A percentile compares a stretch with the other conserved stretches of the same genome.
Conservation (phyloP, 768 basidiomycete species). For the Polyporus arcularius region DNA sequence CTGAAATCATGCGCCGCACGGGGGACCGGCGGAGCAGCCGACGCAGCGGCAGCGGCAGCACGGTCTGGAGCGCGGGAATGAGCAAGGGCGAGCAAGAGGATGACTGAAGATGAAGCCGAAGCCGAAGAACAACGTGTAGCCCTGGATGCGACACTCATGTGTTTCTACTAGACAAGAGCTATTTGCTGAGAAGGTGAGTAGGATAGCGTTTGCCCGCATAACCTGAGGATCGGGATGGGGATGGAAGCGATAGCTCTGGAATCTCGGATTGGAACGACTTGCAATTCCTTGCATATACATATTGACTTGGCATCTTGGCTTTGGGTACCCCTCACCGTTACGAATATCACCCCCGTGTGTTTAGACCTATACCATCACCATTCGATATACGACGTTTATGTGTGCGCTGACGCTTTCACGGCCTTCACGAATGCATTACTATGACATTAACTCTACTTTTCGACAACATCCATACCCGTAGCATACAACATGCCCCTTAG, state of each 20-base stretch:
- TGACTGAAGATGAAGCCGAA: slow-evolving; percentile 19
- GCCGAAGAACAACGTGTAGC: slow-evolving; percentile 4
- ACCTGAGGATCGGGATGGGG: not conserved
- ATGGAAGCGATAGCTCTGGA: slow-evolving; percentile 1
- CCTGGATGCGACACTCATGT: slow-evolving; percentile 6
- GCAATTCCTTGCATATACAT: too few species aligned
- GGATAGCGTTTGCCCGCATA: not conserved
- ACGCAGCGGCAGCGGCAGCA: slow-evolving; percentile 68
- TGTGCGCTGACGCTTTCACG: slow-evolving; percentile 3
- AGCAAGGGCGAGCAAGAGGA: slow-evolving; percentile 53
- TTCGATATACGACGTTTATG: slow-evolving; percentile 2
- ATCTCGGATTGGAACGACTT: too few species aligned
- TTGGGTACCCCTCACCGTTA: not conserved
- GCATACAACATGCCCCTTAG: slow-evolving; percentile 8
- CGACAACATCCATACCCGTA: slow-evolving; percentile 17
- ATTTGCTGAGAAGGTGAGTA: slow-evolving; percentile 7
- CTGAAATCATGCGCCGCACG: slow-evolving; percentile 62
- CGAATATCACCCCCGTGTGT: not conserved
- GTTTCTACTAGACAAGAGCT: slow-evolving; percentile 7
- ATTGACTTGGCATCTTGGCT: too few species aligned
- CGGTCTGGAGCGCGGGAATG: slow-evolving; percentile 88
- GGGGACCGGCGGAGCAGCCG: slow-evolving; percentile 59
- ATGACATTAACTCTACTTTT: slow-evolving; percentile 10
- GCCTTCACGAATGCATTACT: slow-evolving; percentile 6
- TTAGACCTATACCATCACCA: slow-evolving; percentile 17